Percentiles rank a stretch among this genome's conserved stretches.
Conservation (phyloP, 768 basidiomycete genomes). For the Podaxis carcinomalis region DNA sequence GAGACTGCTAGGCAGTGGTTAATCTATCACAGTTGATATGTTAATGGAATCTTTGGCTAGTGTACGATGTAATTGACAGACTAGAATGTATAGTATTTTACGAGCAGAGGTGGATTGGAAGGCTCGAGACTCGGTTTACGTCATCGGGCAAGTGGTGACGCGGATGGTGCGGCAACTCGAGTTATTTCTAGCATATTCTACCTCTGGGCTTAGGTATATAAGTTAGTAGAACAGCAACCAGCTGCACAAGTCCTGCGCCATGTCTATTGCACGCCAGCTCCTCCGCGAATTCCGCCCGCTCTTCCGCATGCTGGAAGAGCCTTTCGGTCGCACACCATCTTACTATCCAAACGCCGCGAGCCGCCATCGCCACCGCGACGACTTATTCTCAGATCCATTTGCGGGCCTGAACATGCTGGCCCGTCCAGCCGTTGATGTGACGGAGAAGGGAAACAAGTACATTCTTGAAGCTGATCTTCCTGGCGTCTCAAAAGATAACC, state of each 20-base stretch:
- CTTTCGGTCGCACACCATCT: constrained; percentile 37
- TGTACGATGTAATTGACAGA: constrained; percentile 9
- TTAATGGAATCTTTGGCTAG: constrained; percentile 2
- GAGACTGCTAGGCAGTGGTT: background rate
- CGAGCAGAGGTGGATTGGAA: background rate
- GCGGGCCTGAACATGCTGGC: constrained; percentile 18
- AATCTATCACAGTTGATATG: constrained; percentile 6
- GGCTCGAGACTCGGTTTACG: background rate
- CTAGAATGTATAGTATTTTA: constrained; percentile 6
- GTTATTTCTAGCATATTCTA: constrained; percentile 1
- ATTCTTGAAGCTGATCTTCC: constrained; percentile 75
- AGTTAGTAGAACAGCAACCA: background rate
- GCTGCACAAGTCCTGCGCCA: constrained; percentile 20
- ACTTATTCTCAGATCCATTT: constrained; percentile 47
- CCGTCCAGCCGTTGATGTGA: constrained; percentile 63
- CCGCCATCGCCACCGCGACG: constrained; percentile 2
- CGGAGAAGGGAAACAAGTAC: constrained; percentile 61
- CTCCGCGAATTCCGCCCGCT: constrained; percentile 70
- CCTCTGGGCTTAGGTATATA: background rate
- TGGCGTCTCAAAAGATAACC: constrained; percentile 73
- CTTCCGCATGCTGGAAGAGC: constrained; percentile 75
- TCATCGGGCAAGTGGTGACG: background rate
- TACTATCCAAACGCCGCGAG: background rate
- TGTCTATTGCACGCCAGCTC: constrained; percentile 66
- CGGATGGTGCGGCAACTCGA: too few species aligned